Evolutionary conservation across 106 monocot genomes (phyloP).

Genomic region (Acanthochlamys bracteata): DNA sequence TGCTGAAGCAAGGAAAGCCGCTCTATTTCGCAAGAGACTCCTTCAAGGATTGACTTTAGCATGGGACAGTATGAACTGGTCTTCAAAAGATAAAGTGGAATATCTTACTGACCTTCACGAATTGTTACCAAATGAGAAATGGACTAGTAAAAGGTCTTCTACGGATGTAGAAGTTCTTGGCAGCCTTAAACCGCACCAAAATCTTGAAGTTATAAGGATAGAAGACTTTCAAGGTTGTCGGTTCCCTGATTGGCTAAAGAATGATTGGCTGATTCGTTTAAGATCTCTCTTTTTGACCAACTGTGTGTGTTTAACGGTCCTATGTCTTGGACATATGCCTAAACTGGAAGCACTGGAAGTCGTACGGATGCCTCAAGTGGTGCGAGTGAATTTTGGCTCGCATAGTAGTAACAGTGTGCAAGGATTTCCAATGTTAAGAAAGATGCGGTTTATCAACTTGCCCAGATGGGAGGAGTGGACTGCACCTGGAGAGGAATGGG

Average conservation of each 20-base stretch:
- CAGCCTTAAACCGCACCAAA: slow-evolving; percentile 10
- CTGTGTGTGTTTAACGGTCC: neutral
- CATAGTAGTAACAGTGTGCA: neutral
- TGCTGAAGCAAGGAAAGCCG: neutral
- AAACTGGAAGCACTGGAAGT: slow-evolving; percentile 1
- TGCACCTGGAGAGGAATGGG: no score
- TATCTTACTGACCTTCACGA: neutral
- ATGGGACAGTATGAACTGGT: neutral
- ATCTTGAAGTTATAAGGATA: slow-evolving; percentile 2
- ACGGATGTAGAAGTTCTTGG: slow-evolving; percentile 2
- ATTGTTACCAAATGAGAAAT: no score
- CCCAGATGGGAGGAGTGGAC: neutral
- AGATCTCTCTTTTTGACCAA: neutral
- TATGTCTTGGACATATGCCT: slow-evolving; percentile 14
- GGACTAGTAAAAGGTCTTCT: no score
- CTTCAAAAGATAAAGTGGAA: neutral
- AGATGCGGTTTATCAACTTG: neutral
- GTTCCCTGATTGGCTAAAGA: slow-evolving; percentile 11
- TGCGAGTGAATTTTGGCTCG: neutral
- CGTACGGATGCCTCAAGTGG: neutral
- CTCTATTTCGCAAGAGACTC: neutral
- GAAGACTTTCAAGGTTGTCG: neutral
- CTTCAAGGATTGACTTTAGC: neutral
- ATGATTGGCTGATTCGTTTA: no score
- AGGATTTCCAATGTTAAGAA: slow-evolving; percentile 12